Base-by-base conservation (phyloP, 805 yeast species). In the Barnettozyma pratensis region DNA sequence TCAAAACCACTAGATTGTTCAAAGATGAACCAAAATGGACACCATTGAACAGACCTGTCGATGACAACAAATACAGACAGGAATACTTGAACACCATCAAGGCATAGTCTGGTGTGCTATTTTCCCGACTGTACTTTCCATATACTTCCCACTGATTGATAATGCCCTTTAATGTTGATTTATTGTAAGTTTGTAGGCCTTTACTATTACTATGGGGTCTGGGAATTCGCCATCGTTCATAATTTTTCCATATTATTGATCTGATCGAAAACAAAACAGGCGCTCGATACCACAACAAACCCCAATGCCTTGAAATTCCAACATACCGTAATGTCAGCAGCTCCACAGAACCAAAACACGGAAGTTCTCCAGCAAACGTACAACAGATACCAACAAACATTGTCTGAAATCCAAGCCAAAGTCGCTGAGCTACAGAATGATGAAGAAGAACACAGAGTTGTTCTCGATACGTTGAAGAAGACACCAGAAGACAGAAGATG, bases 11-110 rank as follows among this genome's bases (percentile, higher is more conserved):
- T 60, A 74, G 99, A 55, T 69, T 92, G 57, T 92, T 92, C 72
- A 81, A 89, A 65, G 97, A 89, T 58, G 96, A 91, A 69, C 98
- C 98, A 29, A 92, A 90, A 65, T 92, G 99, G 99, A 79, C 84
- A 35, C 96, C 97, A 7, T 77, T 87, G 59, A 79, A 80, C 61
- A 77, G 95, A 51, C 87, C 87, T 0, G 77, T 73, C 6, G 85
- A 79, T 48, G 61, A 63, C 6, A 76, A 79, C 54, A 47, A 59
- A 11, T 68, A 66, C 48, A 72, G 87, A 48, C 53, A 61, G 42
- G 70, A 73, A 42, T 83, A 83, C 55, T 47, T 81, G 37, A 53
- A 64, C 14, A 46, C 42, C 19, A 52, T 52, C 14, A 35, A 39
- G 12, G 39, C 49, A 30, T 42, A 30, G 29, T 19, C 4, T 12